A percentile compares a stretch with the other conserved stretches of the same genome.
Conservation (phyloP, 2,329 filamentous ascomycete genomes). For the Aureobasidium sp. region DNA sequence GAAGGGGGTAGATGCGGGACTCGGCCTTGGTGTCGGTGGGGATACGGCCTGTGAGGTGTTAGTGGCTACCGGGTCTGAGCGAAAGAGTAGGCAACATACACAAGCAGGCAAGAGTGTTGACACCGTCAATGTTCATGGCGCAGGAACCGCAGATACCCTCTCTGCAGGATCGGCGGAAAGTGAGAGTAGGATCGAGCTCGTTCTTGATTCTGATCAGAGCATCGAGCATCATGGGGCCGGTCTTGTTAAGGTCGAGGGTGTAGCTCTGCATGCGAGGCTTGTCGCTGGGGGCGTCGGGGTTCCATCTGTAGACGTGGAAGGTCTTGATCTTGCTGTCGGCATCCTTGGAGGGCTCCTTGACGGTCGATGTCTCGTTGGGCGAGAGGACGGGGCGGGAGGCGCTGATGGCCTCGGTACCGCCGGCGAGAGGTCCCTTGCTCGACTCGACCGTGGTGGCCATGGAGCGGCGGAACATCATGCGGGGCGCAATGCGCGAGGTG, state of each 20-base stretch:
- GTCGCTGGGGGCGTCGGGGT: conserved; percentile 80
- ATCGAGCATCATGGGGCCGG: conserved; percentile 95
- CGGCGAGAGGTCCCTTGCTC: conserved; percentile 24
- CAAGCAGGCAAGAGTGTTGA: conserved; percentile 94
- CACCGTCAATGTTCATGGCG: conserved; percentile 99
- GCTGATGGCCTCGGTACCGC: conserved; percentile 25
- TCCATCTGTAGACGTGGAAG: conserved; percentile 99
- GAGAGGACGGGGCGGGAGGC: conserved; percentile 29
- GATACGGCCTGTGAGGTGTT: conserved; percentile 66
- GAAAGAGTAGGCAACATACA: conserved; percentile 54
- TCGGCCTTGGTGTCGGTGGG: conserved; percentile 73
- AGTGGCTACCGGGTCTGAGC: neutral
- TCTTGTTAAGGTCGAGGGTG: conserved; percentile 95
- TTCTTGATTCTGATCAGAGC: conserved; percentile 98
- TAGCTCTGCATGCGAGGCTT: conserved; percentile 97
- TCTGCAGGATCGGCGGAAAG: conserved; percentile 90
- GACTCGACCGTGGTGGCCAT: conserved; percentile 30
- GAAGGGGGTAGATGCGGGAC: conserved; percentile 92
- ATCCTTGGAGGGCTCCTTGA: conserved; percentile 52
- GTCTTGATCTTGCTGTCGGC: conserved; percentile 67
- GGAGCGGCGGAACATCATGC: conserved; percentile 24
- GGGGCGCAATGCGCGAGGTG: conserved; percentile 27
- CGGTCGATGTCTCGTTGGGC: conserved; percentile 50
- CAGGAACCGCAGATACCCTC: conserved; percentile 98
- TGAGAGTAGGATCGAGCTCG: conserved; percentile 91